phyloP scores from a whole-genome alignment of 129 eudicot genomes.

The Lactuca sativa region DNA sequence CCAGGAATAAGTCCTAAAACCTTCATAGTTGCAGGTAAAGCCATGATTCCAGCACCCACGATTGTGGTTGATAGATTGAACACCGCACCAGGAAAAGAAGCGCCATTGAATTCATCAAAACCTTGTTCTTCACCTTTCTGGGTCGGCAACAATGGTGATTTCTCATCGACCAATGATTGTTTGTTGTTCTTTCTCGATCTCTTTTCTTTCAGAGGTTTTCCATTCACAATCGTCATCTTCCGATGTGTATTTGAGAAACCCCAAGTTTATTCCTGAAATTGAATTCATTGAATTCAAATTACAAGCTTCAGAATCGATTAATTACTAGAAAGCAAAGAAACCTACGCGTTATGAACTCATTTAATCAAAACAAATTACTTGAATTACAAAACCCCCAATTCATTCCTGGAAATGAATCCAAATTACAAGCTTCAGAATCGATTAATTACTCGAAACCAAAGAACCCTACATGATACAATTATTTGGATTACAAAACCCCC shows the following conservation, averaged over 20 bases:
- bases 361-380: constrained; percentile 6
- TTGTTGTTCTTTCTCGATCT: constrained; percentile 69
- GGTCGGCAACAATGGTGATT: constrained; percentile 79
- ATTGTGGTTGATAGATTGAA: constrained; percentile 85
- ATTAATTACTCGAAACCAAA: background rate
- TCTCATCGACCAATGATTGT: constrained; percentile 58
- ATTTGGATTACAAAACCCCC: constrained; percentile 10
- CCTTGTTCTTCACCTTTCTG: constrained; percentile 69
- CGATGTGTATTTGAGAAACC: background rate
- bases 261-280: constrained; percentile 23
- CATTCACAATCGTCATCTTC: constrained; percentile 66
- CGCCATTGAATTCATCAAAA: constrained; percentile 89
- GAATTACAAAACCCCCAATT: constrained; percentile 15
- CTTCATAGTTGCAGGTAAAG: constrained; percentile 95
- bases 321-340: background rate
- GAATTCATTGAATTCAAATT: constrained; percentile 10
- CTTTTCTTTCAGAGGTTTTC: constrained; percentile 48
- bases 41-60: constrained; percentile 98
- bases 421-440: background rate
- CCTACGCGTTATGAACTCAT: background rate
- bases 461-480: constrained; percentile 6
- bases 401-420: background rate
- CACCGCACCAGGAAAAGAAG: constrained; percentile 78
- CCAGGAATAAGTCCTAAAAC: constrained; percentile 82
- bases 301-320: constrained; percentile 15